Conservation (phyloP, 805 yeast species). For the Myxozyma nipponensis region DNA sequence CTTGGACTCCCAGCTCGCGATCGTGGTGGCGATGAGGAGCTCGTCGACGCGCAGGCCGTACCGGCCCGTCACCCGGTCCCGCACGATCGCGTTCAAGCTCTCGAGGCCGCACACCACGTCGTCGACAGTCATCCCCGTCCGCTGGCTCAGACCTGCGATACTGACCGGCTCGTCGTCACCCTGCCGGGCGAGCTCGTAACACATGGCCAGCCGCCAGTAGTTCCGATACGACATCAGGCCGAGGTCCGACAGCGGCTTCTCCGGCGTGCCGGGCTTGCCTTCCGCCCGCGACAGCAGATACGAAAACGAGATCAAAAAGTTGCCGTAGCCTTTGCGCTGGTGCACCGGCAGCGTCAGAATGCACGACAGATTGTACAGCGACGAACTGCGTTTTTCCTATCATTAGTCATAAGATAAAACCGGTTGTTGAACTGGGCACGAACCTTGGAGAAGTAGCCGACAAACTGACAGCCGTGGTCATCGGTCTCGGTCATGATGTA, state of each 20-base stretch:
- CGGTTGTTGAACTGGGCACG: not conserved
- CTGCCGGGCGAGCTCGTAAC: slow-evolving; percentile 42
- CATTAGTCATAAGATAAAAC: not conserved
- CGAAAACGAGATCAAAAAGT: slow-evolving; percentile 81
- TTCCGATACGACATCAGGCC: slow-evolving; percentile 82
- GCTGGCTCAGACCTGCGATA: slow-evolving; percentile 56
- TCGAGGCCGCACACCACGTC: slow-evolving; percentile 88
- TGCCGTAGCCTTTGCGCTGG: slow-evolving; percentile 88
- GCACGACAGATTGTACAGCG: slow-evolving; percentile 83
- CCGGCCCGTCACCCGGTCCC: slow-evolving; percentile 43
- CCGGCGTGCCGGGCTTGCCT: slow-evolving; percentile 84
- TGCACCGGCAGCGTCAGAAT: slow-evolving; percentile 83
- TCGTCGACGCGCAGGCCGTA: slow-evolving; percentile 57
- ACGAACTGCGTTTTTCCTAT: slow-evolving; percentile 50
- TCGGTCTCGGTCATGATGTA: slow-evolving; percentile 76
- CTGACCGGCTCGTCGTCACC: slow-evolving; percentile 37
- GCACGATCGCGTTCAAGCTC: slow-evolving; percentile 58
- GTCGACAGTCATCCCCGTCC: slow-evolving; percentile 81
- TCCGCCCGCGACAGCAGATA: slow-evolving; percentile 74
- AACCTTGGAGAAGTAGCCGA: slow-evolving; percentile 93
- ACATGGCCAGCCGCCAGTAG: slow-evolving; percentile 73
- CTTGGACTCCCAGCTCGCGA: slow-evolving; percentile 53
- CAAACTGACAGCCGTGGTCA: slow-evolving; percentile 61
- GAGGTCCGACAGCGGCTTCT: slow-evolving; percentile 83
- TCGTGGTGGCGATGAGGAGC: slow-evolving; percentile 41